Base-by-base conservation (phyloP, 805 yeast species). In the Yarrowia sp. region DNA sequence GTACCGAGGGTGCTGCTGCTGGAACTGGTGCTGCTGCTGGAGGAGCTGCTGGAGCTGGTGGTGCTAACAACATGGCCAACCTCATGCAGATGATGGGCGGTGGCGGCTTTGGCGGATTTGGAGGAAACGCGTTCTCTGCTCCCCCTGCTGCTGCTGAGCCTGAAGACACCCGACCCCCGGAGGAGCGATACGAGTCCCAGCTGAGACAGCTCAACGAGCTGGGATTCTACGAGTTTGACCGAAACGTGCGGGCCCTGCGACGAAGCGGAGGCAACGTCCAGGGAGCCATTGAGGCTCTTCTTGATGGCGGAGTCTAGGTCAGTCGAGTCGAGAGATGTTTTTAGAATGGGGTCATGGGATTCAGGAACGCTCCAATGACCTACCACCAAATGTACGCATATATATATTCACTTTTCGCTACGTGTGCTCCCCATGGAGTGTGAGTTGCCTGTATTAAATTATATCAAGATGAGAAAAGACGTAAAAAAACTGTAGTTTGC, bases 221-320 rank as follows among this genome's bases (percentile, higher is more conserved):
- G 84, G 95, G 95, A 8, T 94, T 94, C 80, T 86, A 85, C 72
- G 98, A 94, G 72, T 94, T 94, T 76, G 98, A 94, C 72, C 84
- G 91, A 72, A 95, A 95, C 75, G 92, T 95, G 30, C 87, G 87
- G 36, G 98, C 98, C 1, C 83, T 95, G 73, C 87, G 98, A 80
- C 87, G 98, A 79, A 87, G 94, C 67, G 99, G 99, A 40, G 99
- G 99, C 9, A 91, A 93, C 70, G 98, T 94, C 33, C 97, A 94
- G 79, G 98, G 98, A 55, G 99, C 99, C 12, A 83, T 94, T 64
- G 98, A 94, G 78, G 90, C 91, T 66, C 80, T 93, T 73, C 83
- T 93, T 68, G 89, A 84, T 70, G 90, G 90, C 34, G 79, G 80
- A 68, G 83, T 84, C 49, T 85, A 76, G 30, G 30, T 24, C 30